phyloP scores from a whole-genome alignment of 2,329 filamentous ascomycete species.

The Phialophora tarda region DNA sequence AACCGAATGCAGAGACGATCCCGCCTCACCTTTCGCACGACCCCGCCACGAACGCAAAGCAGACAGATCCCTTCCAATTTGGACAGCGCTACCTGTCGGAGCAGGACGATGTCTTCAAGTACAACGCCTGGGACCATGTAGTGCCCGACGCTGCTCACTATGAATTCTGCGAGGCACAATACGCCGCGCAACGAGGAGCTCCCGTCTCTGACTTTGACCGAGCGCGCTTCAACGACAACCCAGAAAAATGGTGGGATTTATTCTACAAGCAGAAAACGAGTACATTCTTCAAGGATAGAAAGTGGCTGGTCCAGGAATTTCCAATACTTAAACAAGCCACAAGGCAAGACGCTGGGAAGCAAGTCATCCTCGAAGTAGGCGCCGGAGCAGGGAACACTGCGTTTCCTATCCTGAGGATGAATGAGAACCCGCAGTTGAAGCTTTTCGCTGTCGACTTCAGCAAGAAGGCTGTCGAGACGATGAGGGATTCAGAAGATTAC shows the following conservation, averaged over 20 bases:
- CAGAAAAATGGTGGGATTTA: constrained; percentile 95
- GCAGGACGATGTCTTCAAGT: constrained; percentile 81
- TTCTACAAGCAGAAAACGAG: constrained; percentile 98
- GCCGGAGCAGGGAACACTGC: constrained; percentile 96
- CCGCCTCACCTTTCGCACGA: constrained; percentile 73
- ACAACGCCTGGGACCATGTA: constrained; percentile 99
- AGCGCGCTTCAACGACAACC: constrained; percentile 83
- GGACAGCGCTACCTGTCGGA: constrained; percentile 84
- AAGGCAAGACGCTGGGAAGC: constrained; percentile 68
- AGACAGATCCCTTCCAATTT: constrained; percentile 92
- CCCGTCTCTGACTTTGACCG: constrained; percentile 95
- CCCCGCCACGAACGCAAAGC: constrained; percentile 77
- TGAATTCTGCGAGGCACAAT: constrained; percentile 83
- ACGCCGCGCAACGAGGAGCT: constrained; percentile 78
- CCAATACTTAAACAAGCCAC: constrained; percentile 82
- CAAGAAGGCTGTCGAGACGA: constrained; percentile 91
- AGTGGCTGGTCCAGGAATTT: constrained; percentile 97
- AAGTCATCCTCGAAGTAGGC: constrained; percentile 84
- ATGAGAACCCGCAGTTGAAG: constrained; percentile 79
- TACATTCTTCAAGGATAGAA: constrained; percentile 99
- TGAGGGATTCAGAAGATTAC: constrained; percentile 80
- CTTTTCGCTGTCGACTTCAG: constrained; percentile 97
- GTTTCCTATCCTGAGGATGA: constrained; percentile 84
- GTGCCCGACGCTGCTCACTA: constrained; percentile 88
- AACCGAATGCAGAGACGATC: constrained; percentile 37